phyloP scores from a whole-genome alignment of 2,329 filamentous ascomycete genomes.

The Ophiostoma quercus region DNA sequence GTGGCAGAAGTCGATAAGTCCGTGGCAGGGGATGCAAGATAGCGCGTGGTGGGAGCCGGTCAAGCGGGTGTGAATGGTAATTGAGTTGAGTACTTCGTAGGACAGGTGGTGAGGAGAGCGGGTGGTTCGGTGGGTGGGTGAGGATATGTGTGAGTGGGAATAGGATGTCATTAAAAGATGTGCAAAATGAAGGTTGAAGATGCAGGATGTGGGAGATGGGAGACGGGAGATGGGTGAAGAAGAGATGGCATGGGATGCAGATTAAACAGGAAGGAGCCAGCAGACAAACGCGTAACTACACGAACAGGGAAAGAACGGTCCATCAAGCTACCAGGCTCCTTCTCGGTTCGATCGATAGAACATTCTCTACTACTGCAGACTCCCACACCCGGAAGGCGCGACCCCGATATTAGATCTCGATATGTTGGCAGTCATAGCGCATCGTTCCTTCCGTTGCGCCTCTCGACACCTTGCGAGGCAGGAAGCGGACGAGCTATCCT shows the following conservation, averaged over 20 bases:
- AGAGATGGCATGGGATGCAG: background rate
- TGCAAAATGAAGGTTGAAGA: background rate
- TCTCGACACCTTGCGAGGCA: background rate
- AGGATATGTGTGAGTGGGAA: background rate
- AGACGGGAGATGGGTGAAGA: too few species aligned
- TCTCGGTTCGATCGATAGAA: background rate
- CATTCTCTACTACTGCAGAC: background rate
- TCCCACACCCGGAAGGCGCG: background rate
- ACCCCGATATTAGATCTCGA: constrained; percentile 6
- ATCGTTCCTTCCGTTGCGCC: constrained; percentile 10
- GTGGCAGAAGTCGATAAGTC: constrained; percentile 2
- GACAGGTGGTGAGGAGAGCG: background rate
- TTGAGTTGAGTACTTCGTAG: background rate
- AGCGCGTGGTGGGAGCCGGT: constrained; percentile 1
- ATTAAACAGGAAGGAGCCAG: background rate
- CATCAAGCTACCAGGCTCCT: constrained; percentile 9
- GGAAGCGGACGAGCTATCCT: background rate
- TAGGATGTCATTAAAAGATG: background rate
- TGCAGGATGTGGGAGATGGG: background rate
- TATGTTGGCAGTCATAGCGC: background rate
- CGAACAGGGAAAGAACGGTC: background rate
- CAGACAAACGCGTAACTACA: background rate
- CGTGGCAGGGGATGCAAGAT: background rate
- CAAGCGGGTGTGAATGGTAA: background rate
- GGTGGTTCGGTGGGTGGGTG: background rate